Conservation (phyloP, 441 rosid species). For the Euphorbia celastroides region DNA sequence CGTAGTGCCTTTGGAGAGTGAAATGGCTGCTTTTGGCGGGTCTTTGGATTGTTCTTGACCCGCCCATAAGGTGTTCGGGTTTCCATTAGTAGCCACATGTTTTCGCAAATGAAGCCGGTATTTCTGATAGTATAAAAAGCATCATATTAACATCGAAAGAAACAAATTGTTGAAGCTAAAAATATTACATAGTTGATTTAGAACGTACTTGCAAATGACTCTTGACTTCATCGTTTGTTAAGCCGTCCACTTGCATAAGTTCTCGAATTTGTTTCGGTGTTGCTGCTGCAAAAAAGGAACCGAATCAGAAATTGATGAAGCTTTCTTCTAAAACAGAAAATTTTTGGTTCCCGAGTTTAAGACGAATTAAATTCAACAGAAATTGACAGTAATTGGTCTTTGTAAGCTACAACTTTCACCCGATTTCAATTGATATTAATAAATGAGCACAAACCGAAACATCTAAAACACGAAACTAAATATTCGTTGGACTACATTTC, state of each 20-base stretch:
- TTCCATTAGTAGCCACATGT: conserved; percentile 28
- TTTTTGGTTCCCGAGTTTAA: background rate
- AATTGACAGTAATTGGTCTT: too few species aligned
- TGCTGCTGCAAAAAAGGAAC: conserved; percentile 44
- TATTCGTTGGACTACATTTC: background rate
- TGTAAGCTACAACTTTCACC: background rate
- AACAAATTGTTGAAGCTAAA: background rate
- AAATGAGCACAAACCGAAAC: background rate
- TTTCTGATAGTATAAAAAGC: conserved; percentile 50
- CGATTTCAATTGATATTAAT: background rate
- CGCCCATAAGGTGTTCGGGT: conserved; percentile 45
- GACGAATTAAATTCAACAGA: too few species aligned
- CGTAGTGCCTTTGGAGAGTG: conserved; percentile 44
- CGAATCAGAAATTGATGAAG: conserved; percentile 10
- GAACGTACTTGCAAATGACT: conserved; percentile 83
- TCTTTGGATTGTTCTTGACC: conserved; percentile 38
- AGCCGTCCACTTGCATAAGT: conserved; percentile 84
- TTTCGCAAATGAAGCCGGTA: conserved; percentile 70
- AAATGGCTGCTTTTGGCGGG: conserved; percentile 35
- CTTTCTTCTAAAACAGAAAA: background rate
- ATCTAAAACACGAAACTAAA: background rate
- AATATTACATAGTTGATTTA: conserved; percentile 1
- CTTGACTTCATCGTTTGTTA: conserved; percentile 97
- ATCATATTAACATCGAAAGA: conserved; percentile 9
- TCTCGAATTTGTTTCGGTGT: conserved; percentile 95